Evolutionary conservation across 2,329 filamentous ascomycete species (phyloP), one percentile per base, ranked within the genome.

Genomic region (Beauveria sp.): DNA sequence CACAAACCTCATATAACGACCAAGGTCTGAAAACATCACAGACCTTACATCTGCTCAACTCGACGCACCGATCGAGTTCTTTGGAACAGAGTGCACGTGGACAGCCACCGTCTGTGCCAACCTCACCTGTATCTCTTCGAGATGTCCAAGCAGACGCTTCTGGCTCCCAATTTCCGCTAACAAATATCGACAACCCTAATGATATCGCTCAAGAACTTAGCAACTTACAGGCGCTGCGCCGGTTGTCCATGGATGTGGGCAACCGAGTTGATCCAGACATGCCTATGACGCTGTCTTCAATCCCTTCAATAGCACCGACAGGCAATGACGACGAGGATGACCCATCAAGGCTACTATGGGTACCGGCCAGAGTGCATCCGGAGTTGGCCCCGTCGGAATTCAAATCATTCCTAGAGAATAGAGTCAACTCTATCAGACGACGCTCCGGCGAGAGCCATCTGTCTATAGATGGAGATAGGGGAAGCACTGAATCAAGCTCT

Each of bases 331-430:
- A 96, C 68, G 92, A 96, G 71, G 89, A 92, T 67, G 93, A 97
- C 71, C 86, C 91, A 8, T 92, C 92, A 2, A 84, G 92, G 64
- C 77, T 97, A 62, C 90, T 97, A 66, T 99, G 94, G 94, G 94
- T 99, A 6, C 94, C 94, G 5, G 94, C 94, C 26, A 86, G 92
- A 62, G 83, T 99, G 30, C 94, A 99, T 69, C 94, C 94, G 0
- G 94, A 99, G 74, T 80, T 99, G 54, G 94, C 94, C 3, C 94
- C 94, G 1, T 92, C 90, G 70, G 94, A 97, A 67, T 99, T 97
- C 80, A 97, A 96, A 74, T 93, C 89, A 1, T 99, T 97, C 67
- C 83, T 99, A 2, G 93, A 99, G 69, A 96, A 92, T 64, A 87
- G 92, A 70, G 91, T 97, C 14, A 90, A 96, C 67, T 88, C 90